These are phyloP conservation scores for Fusarium sp. DNA, from an alignment of 2,329 filamentous ascomycete genomes.

Conservation along the genomic window DNA sequence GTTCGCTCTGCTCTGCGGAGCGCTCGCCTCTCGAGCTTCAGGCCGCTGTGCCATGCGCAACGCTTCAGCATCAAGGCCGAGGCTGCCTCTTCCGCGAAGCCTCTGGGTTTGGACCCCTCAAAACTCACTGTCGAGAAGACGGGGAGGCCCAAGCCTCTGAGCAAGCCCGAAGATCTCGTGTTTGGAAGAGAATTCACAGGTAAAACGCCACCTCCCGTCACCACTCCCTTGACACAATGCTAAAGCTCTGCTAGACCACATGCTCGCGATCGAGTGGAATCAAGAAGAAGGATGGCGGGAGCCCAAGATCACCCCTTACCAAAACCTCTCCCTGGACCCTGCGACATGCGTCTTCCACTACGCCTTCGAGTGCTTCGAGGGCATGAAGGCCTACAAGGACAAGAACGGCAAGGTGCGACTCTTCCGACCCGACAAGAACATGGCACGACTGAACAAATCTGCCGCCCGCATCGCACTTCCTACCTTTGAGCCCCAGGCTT, in stretches of 20 bases:
- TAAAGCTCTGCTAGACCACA: conserved; percentile 75
- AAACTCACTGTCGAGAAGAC: conserved; percentile 80
- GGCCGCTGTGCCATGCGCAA: conserved; percentile 44
- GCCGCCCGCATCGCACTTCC: conserved; percentile 91
- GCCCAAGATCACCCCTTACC: conserved; percentile 89
- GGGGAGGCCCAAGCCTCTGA: conserved; percentile 75
- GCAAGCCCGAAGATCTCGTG: conserved; percentile 81
- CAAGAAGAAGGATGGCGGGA: conserved; percentile 82
- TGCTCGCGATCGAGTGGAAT: conserved; percentile 96
- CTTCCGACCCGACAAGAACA: conserved; percentile 96
- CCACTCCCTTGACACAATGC: background rate
- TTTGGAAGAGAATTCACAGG: conserved; percentile 94
- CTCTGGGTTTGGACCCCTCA: conserved; percentile 77
- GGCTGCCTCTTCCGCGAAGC: conserved; percentile 60
- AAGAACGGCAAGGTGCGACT: conserved; percentile 78
- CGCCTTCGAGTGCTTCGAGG: conserved; percentile 97
- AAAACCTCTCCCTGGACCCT: conserved; percentile 95
- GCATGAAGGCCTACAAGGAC: conserved; percentile 99
- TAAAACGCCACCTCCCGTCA: conserved; percentile 50
- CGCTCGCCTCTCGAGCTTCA: conserved; percentile 52
- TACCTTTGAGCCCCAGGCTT: conserved; percentile 76
- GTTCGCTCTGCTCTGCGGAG: conserved; percentile 48
- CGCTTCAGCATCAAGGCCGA: conserved; percentile 64
- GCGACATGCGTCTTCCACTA: conserved; percentile 99
- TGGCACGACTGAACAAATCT: conserved; percentile 92